Percentiles rank a stretch among this genome's conserved stretches.
phyloP scores from a whole-genome alignment of 352 stramenopile species.

The Blastocystis sp. region DNA sequence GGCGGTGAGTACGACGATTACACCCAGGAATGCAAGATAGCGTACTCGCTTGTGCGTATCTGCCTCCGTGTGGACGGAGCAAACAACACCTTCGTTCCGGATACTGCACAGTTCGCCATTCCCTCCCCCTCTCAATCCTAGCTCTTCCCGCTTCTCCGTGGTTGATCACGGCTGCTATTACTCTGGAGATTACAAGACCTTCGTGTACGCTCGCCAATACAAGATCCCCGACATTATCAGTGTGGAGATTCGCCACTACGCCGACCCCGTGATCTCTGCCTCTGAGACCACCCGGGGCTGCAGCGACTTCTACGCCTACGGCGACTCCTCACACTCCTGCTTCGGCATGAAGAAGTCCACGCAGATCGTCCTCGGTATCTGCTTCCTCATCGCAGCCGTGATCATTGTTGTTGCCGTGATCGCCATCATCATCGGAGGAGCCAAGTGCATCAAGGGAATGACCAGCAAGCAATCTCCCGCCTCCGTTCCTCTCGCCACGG shows the following conservation, averaged over 20 bases:
- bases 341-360: not conserved
- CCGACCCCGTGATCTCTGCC: slow-evolving; percentile 9
- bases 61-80: not conserved
- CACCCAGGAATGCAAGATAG: not conserved
- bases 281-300: not conserved
- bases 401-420: not conserved
- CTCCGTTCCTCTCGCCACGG: no score
- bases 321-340: not conserved
- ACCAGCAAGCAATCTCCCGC: no score
- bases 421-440: not conserved
- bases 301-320: not conserved
- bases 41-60: not conserved
- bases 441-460: no score
- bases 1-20: slow-evolving; percentile 8
- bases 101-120: no score
- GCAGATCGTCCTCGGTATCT: not conserved
- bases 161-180: not conserved
- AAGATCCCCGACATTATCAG: not conserved
- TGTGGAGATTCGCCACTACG: slow-evolving; percentile 1
- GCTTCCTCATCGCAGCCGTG: not conserved
- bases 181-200: not conserved
- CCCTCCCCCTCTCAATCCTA: no score
- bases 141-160: no score
- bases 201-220: not conserved
- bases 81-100: no score